Evolutionary conservation across 2,329 filamentous ascomycete genomes (phyloP).

Genomic region (Fusarium liriodendri): DNA sequence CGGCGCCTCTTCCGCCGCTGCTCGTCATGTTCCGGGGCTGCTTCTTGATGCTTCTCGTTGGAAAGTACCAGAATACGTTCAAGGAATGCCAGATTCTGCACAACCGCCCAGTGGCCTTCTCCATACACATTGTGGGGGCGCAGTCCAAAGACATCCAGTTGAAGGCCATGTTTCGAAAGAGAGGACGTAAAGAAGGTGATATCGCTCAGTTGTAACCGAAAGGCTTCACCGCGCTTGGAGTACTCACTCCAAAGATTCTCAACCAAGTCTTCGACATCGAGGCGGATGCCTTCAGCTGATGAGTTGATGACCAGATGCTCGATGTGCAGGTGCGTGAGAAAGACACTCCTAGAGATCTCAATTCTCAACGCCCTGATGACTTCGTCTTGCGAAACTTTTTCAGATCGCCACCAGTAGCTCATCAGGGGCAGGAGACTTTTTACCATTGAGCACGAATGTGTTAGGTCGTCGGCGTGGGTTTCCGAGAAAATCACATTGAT

Average conservation of each 20-base stretch:
- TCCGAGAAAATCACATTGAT: slow-evolving; percentile 78
- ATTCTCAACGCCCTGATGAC: slow-evolving; percentile 75
- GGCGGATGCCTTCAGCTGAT: slow-evolving; percentile 53
- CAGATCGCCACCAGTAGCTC: slow-evolving; percentile 81
- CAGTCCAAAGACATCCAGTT: slow-evolving; percentile 63
- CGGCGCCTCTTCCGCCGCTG: slow-evolving; percentile 66
- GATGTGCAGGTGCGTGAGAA: slow-evolving; percentile 72
- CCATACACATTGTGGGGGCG: slow-evolving; percentile 63
- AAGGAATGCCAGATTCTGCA: slow-evolving; percentile 69
- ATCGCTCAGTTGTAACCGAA: slow-evolving; percentile 83
- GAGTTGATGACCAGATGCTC: slow-evolving; percentile 64
- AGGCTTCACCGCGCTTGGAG: slow-evolving; percentile 73
- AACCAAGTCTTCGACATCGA: slow-evolving; percentile 71
- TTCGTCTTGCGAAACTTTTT: slow-evolving; percentile 69
- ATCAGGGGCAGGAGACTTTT: slow-evolving; percentile 76
- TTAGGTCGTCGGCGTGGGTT: slow-evolving; percentile 75
- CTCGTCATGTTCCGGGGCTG: slow-evolving; percentile 47
- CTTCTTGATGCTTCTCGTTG: slow-evolving; percentile 34
- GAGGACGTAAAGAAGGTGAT: slow-evolving; percentile 67
- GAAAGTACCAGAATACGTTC: slow-evolving; percentile 59
- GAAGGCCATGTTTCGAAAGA: slow-evolving; percentile 58
- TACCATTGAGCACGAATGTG: slow-evolving; percentile 70
- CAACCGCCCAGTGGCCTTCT: slow-evolving; percentile 70
- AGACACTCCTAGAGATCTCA: slow-evolving; percentile 80
- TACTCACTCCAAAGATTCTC: slow-evolving; percentile 85